These are phyloP conservation scores for Penicillium sp. DNA, from an alignment of 2,329 filamentous ascomycete species.

Conservation along the genomic window DNA sequence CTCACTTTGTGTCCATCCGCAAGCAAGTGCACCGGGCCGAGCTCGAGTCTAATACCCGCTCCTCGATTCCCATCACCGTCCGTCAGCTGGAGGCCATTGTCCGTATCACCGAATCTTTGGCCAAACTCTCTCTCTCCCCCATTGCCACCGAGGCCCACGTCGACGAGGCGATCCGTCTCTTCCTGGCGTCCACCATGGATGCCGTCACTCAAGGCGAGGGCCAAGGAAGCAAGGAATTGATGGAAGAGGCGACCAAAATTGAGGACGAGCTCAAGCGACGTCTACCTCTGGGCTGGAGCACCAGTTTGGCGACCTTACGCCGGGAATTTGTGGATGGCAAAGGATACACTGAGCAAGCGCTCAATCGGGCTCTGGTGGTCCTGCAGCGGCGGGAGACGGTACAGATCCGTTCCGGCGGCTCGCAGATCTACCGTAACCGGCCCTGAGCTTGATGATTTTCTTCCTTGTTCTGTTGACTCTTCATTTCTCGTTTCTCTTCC, in stretches of 20 bases:
- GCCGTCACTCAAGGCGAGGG: slow-evolving; percentile 86
- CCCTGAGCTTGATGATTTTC: slow-evolving; percentile 24
- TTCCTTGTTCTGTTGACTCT: slow-evolving; percentile 2
- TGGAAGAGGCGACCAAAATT: slow-evolving; percentile 79
- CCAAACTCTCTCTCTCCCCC: slow-evolving; percentile 80
- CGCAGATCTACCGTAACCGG: slow-evolving; percentile 45
- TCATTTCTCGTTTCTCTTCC: slow-evolving; percentile 2
- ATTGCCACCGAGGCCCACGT: slow-evolving; percentile 87
- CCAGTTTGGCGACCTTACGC: slow-evolving; percentile 75
- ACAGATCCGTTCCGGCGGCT: slow-evolving; percentile 45
- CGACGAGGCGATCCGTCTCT: slow-evolving; percentile 93
- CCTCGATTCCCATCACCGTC: slow-evolving; percentile 93
- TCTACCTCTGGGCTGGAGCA: slow-evolving; percentile 92
- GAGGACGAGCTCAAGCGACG: slow-evolving; percentile 83
- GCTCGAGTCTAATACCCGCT: slow-evolving; percentile 80
- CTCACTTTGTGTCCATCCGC: slow-evolving; percentile 93
- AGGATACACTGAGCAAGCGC: slow-evolving; percentile 78
- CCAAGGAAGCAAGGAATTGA: slow-evolving; percentile 77
- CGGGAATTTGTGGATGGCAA: slow-evolving; percentile 89
- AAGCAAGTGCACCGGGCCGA: slow-evolving; percentile 90
- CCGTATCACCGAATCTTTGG: slow-evolving; percentile 91
- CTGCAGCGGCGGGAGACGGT: slow-evolving; percentile 77
- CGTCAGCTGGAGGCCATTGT: slow-evolving; percentile 96
- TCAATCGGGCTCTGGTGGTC: slow-evolving; percentile 79
- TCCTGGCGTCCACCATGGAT: slow-evolving; percentile 96